Percentiles rank a stretch among this genome's conserved stretches.
Evolutionary conservation across 768 basidiomycete species (phyloP).

Genomic region (Kwoniella heveanensis): DNA sequence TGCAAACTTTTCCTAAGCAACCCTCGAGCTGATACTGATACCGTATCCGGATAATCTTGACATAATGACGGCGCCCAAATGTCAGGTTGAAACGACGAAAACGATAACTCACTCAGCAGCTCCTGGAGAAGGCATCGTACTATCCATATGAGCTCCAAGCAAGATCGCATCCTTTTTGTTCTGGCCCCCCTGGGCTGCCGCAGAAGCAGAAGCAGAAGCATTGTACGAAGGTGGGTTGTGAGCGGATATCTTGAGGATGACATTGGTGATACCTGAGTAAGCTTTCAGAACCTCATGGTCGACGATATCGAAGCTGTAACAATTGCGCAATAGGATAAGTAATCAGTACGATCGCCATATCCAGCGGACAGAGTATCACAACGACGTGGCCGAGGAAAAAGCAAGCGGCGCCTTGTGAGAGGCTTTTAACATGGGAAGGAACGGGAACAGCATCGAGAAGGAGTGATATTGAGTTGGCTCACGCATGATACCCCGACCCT

Average conservation of each 20-base stretch:
- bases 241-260: slow-evolving; percentile 77
- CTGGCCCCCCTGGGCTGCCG: no score
- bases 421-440: no score
- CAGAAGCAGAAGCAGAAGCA: slow-evolving; percentile 70
- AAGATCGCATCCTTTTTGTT: slow-evolving; percentile 79
- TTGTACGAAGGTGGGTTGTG: slow-evolving; percentile 42
- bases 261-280: slow-evolving; percentile 83
- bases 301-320: slow-evolving; percentile 86
- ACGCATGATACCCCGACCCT: slow-evolving; percentile 86
- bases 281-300: slow-evolving; percentile 74
- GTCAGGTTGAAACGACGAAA: no score
- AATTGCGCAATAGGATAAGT: not conserved
- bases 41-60: no score
- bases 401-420: no score
- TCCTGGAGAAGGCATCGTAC: slow-evolving; percentile 78
- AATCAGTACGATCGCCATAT: not conserved
- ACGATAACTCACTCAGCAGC: slow-evolving; percentile 51
- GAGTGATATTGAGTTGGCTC: no score
- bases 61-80: no score
- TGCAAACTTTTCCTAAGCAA: no score
- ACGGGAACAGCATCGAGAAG: no score
- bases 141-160: slow-evolving; percentile 86
- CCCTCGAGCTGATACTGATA: no score
- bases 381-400: no score
- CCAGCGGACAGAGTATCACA: no score